phyloP scores from a whole-genome alignment of 129 eudicot species.

The Tagetes patula region DNA sequence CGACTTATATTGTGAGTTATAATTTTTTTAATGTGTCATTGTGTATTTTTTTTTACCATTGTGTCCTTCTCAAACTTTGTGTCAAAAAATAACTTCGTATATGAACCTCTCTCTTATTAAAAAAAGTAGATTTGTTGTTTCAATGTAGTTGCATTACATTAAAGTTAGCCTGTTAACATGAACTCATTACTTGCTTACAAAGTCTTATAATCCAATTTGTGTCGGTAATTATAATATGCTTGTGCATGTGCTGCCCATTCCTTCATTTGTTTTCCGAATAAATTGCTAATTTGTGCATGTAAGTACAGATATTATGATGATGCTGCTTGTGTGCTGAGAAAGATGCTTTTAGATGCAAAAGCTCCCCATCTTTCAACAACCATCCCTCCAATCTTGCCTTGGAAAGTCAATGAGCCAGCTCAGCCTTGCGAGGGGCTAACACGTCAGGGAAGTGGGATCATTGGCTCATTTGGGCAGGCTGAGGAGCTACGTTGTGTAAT shows the following conservation, averaged over 20 bases:
- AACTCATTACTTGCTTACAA: constrained; percentile 3
- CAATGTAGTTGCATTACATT: constrained; percentile 21
- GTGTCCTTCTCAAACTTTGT: too few species aligned
- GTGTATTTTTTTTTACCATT: too few species aligned
- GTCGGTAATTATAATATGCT: background rate
- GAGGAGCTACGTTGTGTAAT: constrained; percentile 99
- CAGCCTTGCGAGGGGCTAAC: constrained; percentile 88
- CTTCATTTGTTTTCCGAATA: background rate
- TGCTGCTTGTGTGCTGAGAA: constrained; percentile 96
- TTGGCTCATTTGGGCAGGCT: constrained; percentile 93
- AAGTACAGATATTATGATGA: constrained; percentile 87
- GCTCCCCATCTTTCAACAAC: constrained; percentile 97
- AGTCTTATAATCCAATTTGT: background rate
- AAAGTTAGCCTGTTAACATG: background rate
- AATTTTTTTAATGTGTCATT: too few species aligned
- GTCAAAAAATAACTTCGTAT: too few species aligned
- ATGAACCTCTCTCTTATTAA: too few species aligned
- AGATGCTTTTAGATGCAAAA: constrained; percentile 95
- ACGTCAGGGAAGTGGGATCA: constrained; percentile 97
- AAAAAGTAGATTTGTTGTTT: constrained; percentile 2
- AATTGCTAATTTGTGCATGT: background rate
- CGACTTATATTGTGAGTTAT: too few species aligned
- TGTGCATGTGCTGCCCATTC: constrained; percentile 5
- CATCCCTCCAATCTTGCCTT: constrained; percentile 88
- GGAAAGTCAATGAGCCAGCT: constrained; percentile 82